Percentiles rank a stretch among this genome's conserved stretches.
Evolutionary conservation across 2,329 filamentous ascomycete species (phyloP).

Genomic region (Pleurostoma richardsiae): DNA sequence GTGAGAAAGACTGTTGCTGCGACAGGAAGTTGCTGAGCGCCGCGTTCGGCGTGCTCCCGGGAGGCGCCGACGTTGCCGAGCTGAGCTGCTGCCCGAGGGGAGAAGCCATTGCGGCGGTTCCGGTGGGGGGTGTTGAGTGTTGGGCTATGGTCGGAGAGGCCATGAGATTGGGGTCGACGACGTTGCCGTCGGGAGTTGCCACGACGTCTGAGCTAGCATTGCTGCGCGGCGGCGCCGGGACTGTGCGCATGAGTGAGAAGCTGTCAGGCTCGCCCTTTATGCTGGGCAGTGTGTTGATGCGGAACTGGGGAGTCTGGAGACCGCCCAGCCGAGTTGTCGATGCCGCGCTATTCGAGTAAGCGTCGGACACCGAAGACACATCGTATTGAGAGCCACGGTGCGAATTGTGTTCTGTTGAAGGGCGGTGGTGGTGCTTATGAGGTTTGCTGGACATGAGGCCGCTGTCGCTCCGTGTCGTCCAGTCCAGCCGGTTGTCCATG

Average conservation of each 20-base stretch:
- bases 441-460: slow-evolving; percentile 14
- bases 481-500: slow-evolving; percentile 18
- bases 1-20: slow-evolving; percentile 8
- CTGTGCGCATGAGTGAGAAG: slow-evolving; percentile 31
- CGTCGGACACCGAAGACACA: slow-evolving; percentile 26
- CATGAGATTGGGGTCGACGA: slow-evolving; percentile 38
- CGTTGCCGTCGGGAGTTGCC: slow-evolving; percentile 18
- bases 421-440: slow-evolving; percentile 13
- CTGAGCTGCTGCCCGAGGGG: slow-evolving; percentile 13
- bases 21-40: slow-evolving; percentile 6
- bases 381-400: slow-evolving; percentile 9
- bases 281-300: slow-evolving; percentile 16
- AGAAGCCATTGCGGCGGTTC: slow-evolving; percentile 21
- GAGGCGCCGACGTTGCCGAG: slow-evolving; percentile 16
- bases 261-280: slow-evolving; percentile 32
- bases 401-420: slow-evolving; percentile 6
- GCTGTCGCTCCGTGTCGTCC: slow-evolving; percentile 20
- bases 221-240: slow-evolving; percentile 32
- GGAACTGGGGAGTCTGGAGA: slow-evolving; percentile 22
- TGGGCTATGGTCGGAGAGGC: slow-evolving; percentile 35
- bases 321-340: slow-evolving; percentile 33
- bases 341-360: slow-evolving; percentile 31
- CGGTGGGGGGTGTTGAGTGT: slow-evolving; percentile 26
- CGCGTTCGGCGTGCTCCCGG: slow-evolving; percentile 17
- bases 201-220: slow-evolving; percentile 26